These are phyloP conservation scores for Pestalotiopsis sp. DNA, from an alignment of 2,329 filamentous ascomycete species.

Conservation along the genomic window DNA sequence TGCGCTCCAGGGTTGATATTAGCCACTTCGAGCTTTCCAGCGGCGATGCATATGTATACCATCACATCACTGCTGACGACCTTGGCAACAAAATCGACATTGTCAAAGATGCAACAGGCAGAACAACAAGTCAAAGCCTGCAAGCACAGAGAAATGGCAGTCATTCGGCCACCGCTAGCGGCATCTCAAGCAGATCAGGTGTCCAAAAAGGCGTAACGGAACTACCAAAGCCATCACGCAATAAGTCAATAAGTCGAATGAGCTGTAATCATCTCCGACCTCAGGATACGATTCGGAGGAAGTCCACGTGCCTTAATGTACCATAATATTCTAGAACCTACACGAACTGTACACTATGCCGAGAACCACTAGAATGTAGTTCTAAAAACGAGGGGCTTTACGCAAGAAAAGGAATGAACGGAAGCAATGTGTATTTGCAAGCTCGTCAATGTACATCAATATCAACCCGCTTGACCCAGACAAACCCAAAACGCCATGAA, in stretches of 20 bases:
- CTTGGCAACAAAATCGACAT: constrained; percentile 16
- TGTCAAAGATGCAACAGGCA: constrained; percentile 27
- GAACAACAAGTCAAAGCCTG: constrained; percentile 17
- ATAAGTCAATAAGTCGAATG: background rate
- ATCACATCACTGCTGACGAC: constrained; percentile 32
- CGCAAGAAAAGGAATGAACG: background rate
- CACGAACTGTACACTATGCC: background rate
- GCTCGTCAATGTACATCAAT: background rate
- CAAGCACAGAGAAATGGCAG: constrained; percentile 17
- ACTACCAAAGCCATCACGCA: background rate
- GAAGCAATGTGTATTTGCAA: background rate
- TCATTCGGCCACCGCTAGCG: constrained; percentile 18
- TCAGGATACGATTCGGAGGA: background rate
- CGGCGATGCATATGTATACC: constrained; percentile 46
- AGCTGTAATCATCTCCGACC: background rate
- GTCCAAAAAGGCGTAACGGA: background rate
- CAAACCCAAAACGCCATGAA: constrained; percentile 20
- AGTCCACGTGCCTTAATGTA: background rate
- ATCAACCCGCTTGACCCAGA: background rate
- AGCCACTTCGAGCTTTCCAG: constrained; percentile 38
- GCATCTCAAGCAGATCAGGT: background rate
- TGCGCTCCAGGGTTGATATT: constrained; percentile 27
- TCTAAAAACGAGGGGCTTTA: background rate
- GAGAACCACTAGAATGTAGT: background rate
- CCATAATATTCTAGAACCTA: background rate